Evolutionary conservation across 2,329 filamentous ascomycete species (phyloP), one percentile per base, ranked within the genome.

Genomic region (Tetracladium maxilliforme): DNA sequence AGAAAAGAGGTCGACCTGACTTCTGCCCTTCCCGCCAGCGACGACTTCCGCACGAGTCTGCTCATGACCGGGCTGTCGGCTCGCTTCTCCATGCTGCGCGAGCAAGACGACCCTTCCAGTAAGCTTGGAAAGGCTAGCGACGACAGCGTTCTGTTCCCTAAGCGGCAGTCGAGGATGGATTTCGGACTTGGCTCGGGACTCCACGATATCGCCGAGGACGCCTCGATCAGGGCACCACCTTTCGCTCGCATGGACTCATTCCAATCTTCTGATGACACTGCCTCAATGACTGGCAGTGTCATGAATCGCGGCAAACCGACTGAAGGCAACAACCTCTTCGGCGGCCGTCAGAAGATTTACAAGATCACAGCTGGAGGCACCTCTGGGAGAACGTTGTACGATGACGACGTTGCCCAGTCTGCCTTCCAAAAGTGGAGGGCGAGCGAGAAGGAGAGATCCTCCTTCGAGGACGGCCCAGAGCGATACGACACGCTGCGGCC

Each of bases 21-120:
- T 4, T 58, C 59, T 9, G 86, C 72, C 1, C 58, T 98, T 3
- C 90, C 90, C 2, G 64, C 84, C 1, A 74, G 59, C 23, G 83
- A 95, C 49, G 77, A 95, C 43, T 95, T 98, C 50, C 72, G 90
- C 29, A 98, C 90, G 4, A 95, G 90, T 58, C 57, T 98, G 30
- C 61, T 98, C 33, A 92, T 98, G 87, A 86, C 83, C 1, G 87
- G 86, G 21, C 64, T 98, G 5, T 95, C 87, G 1, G 83, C 86
- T 9, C 74, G 90, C 6, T 98, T 98, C 49, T 95, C 87, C 38
- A 95, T 95, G 87, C 58, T 95, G 16, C 65, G 83, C 41, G 87
- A 94, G 49, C 87, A 94, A 47, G 86, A 94, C 46, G 84, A 94
- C 41, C 87, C 87, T 2, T 76, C 61, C 33, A 87, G 83, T 3